phyloP scores from a whole-genome alignment of 169 alveolate species.

The Plasmodium malariae region DNA sequence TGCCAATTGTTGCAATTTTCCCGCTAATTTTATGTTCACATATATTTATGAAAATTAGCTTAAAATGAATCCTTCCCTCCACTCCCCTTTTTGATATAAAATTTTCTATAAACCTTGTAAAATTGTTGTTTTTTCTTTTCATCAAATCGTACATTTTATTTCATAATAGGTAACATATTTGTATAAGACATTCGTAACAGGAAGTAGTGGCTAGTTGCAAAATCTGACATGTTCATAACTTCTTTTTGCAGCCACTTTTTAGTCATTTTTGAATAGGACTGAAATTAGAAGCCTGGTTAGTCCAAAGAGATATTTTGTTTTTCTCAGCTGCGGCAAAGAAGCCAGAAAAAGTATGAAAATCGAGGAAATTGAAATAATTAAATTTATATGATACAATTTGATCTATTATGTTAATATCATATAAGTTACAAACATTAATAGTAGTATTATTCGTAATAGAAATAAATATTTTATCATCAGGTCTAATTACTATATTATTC shows the following conservation, averaged over 20 bases:
- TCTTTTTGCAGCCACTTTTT: too few species aligned
- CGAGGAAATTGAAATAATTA: constrained; percentile 24
- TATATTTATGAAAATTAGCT: too few species aligned
- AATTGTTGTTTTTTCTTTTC: too few species aligned
- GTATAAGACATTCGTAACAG: too few species aligned
- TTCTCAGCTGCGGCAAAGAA: constrained; percentile 40
- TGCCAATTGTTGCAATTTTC: too few species aligned
- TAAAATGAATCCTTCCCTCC: too few species aligned
- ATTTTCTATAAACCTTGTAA: too few species aligned
- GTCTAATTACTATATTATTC: constrained; percentile 27
- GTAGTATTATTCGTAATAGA: constrained; percentile 6
- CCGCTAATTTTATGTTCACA: too few species aligned
- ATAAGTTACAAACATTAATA: constrained; percentile 26
- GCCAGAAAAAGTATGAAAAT: constrained; percentile 23
- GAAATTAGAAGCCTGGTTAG: constrained; percentile 7
- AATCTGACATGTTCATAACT: background rate
- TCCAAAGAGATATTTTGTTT: constrained; percentile 29
- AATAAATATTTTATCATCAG: constrained; percentile 21
- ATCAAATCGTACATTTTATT: too few species aligned
- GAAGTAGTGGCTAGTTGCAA: too few species aligned
- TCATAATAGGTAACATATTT: too few species aligned
- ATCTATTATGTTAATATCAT: constrained; percentile 10
- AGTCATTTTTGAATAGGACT: background rate
- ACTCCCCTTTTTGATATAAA: too few species aligned
- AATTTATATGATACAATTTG: constrained; percentile 21